Evolutionary conservation across 306 rosid genomes (phyloP), one percentile per base, ranked within the genome.

Genomic region (Ormosia semicastrata): DNA sequence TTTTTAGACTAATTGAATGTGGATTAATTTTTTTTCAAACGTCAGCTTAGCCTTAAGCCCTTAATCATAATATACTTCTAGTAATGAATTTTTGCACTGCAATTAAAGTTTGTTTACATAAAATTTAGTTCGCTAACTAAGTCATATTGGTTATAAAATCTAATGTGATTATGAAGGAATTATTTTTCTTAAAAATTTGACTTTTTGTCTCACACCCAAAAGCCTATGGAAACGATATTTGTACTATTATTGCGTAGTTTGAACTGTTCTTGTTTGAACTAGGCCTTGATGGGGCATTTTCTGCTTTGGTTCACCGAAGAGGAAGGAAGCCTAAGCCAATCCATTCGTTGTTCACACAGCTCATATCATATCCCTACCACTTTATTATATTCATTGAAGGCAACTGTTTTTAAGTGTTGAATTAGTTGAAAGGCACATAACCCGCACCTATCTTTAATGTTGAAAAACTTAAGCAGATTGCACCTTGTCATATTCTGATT

Each of bases 361-460:
- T 43, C 71, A 15, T 79, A 57, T 58, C 77, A 69, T 14, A 50
- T 47, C 4, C 7, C 69, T 11, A 18, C 13, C 66, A 5, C 13
- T 18, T 36, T 33, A 18, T 14, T 65, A 30, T 54, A 29, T 63
- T 56, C 18, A 66, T 52, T 47, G 10, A 65, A 77, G 32, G 43
- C 30, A 66, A 66, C 44, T 29, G 69, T 60, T 68, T 29, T 44
- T 66, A 77, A 34, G 32, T n/a, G 49, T 50, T 77, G 60, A 50
- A 40, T 68, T 33, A 56, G 76, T 15, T 68, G 39, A 72, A 62
- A 71, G 54, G 9, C 56, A 80, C 47, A 66, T 8, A 67, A 56
- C 69, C 76, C 82, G 59, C 69, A 57, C 82, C 59, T 40, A 30
- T 33, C 46, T 63, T 50, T 24, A 52, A 72, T 62, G 43, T 50